A percentile compares a stretch with the other conserved stretches of the same genome.
Conservation (phyloP, 768 basidiomycete species). For the Candolleomyces aberdarensis region DNA sequence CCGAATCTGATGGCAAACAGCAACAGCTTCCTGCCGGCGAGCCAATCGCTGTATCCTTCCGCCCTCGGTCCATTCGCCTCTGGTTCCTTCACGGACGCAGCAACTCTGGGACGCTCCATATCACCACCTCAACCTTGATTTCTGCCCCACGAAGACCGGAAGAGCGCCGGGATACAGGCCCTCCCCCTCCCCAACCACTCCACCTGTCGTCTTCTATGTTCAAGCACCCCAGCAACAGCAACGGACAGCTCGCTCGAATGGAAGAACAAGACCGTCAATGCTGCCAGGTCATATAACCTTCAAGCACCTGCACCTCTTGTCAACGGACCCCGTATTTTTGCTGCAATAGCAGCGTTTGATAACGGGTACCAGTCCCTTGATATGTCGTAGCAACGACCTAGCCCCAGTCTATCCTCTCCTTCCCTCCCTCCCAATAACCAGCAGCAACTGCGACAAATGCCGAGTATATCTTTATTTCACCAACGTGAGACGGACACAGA, state of each 20-base stretch:
- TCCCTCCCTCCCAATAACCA: slow-evolving; percentile 5
- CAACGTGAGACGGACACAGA: slow-evolving; percentile 1
- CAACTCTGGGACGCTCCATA: slow-evolving; percentile 4
- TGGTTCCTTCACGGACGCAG: slow-evolving; percentile 2
- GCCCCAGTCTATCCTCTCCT: background rate
- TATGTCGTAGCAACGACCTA: background rate
- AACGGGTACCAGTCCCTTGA: background rate
- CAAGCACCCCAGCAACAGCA: background rate
- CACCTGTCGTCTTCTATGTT: background rate
- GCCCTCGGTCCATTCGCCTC: background rate
- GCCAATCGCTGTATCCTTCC: slow-evolving; percentile 3
- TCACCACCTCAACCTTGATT: background rate
- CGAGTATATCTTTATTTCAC: background rate
- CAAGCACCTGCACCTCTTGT: slow-evolving; percentile 7
- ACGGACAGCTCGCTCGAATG: no score
- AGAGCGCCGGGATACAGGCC: background rate
- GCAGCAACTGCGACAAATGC: background rate
- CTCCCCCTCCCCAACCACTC: slow-evolving; percentile 10
- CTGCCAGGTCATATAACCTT: no score
- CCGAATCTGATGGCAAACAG: slow-evolving; percentile 8
- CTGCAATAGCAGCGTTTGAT: slow-evolving; percentile 44
- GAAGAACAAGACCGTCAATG: no score
- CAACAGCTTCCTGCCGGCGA: slow-evolving; percentile 2
- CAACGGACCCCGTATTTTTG: slow-evolving; percentile 60
- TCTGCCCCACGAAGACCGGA: background rate